Evolutionary conservation across 1,284 basidiomycete genomes (phyloP), one percentile per base, ranked within the genome.

Genomic region (Pseudozyma flocculosa): DNA sequence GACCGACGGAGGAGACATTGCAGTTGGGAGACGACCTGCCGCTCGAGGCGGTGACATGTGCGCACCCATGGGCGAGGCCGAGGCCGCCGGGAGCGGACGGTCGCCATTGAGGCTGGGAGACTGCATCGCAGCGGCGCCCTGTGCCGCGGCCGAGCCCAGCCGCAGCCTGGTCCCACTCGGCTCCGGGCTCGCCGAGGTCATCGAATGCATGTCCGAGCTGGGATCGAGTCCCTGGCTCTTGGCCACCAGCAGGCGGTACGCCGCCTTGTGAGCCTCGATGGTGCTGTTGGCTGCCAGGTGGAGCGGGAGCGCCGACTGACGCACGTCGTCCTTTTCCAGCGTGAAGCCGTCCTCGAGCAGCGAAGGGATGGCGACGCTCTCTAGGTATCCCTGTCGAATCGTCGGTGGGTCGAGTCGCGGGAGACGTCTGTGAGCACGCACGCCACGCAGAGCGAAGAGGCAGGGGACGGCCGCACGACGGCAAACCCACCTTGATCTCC

Each of bases 331-430:
- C 30, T 72, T 72, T 22, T 76, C 72, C 40, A 78, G 46, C 0
- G 75, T 78, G 48, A 78, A 78, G 8, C 73, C 73, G 30, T 75
- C 69, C 30, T 60, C 65, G 9, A 76, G 50, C 17, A 75, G 50
- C 2, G 61, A 54, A 1, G 75, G 75, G 21, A 78, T 68, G 15
- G 70, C 47, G 24, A 55, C 59, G n/a, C 48, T 54, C 38, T 76
- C 73, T 40, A 78, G 50, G 43, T 74, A 64, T 29, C 26, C 26
- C 11, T 29, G 26, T 32, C n/a, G n/a, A n/a, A n/a, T n/a, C n/a
- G n/a, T n/a, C n/a, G n/a, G n/a, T n/a, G n/a, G n/a, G n/a, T n/a
- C n/a, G n/a, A n/a, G n/a, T n/a, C n/a, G n/a, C n/a, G n/a, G n/a
- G n/a, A n/a, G n/a, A n/a, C n/a, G n/a, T n/a, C n/a, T n/a, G n/a